These are phyloP conservation scores for Lojkania enalia DNA, from an alignment of 2,329 filamentous ascomycete genomes.

Conservation along the genomic window DNA sequence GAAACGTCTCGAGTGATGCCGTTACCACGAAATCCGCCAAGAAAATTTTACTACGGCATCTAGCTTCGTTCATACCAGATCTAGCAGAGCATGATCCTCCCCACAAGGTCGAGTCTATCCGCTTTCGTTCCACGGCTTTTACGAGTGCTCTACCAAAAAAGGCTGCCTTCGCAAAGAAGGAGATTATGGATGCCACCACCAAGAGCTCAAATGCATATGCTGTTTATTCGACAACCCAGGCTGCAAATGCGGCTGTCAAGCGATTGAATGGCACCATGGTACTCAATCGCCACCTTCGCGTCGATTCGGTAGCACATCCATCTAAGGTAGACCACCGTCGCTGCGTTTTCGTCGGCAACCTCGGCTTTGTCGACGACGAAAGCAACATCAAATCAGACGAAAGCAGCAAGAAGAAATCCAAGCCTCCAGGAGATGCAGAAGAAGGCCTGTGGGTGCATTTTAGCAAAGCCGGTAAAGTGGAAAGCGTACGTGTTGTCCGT, in stretches of 20 bases:
- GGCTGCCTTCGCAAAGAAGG: conserved; percentile 89
- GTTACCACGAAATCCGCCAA: conserved; percentile 81
- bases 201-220: conserved; percentile 93
- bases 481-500: conserved; percentile 89
- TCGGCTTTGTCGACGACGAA: conserved; percentile 95
- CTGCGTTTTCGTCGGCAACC: conserved; percentile 94
- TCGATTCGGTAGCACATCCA: conserved; percentile 89
- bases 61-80: conserved; percentile 71
- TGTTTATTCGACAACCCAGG: conserved; percentile 76
- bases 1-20: conserved; percentile 82
- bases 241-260: conserved; percentile 74
- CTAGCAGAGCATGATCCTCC: conserved; percentile 52
- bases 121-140: conserved; percentile 93
- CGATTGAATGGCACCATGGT: conserved; percentile 82
- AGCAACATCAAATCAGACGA: conserved; percentile 65
- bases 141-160: conserved; percentile 82
- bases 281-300: conserved; percentile 84
- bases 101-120: conserved; percentile 84
- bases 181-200: conserved; percentile 87
- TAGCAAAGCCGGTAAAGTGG: conserved; percentile 75
- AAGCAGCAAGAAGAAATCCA: conserved; percentile 69
- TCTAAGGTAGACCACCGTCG: conserved; percentile 79
- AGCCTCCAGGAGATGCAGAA: conserved; percentile 80
- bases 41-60: conserved; percentile 74
- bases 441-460: conserved; percentile 91